phyloP scores from a whole-genome alignment of 306 rosid species.

The Vicia faba region DNA sequence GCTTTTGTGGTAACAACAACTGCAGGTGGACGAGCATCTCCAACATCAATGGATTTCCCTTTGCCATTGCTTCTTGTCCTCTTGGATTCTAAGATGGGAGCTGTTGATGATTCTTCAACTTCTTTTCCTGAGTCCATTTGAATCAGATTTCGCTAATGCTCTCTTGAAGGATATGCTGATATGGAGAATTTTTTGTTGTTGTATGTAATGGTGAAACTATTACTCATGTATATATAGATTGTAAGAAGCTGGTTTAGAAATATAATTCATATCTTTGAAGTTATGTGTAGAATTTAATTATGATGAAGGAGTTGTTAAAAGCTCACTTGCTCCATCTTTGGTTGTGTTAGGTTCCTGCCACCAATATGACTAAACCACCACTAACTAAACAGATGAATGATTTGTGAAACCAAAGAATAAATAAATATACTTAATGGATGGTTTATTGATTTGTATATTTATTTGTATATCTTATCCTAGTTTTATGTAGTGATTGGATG shows the following conservation, averaged over 20 bases:
- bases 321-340: slow-evolving; percentile 52
- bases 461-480: neutral
- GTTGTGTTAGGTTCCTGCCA: slow-evolving; percentile 28
- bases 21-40: slow-evolving; percentile 27
- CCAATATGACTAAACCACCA: slow-evolving; percentile 19
- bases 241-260: slow-evolving; percentile 1
- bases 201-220: slow-evolving; percentile 6
- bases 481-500: slow-evolving; percentile 6
- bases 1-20: slow-evolving; percentile 44
- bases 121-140: slow-evolving; percentile 46
- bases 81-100: slow-evolving; percentile 42
- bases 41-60: slow-evolving; percentile 45
- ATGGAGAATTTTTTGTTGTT: neutral
- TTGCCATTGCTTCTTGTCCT: slow-evolving; percentile 46
- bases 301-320: slow-evolving; percentile 42
- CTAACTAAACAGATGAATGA: slow-evolving; percentile 11
- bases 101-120: slow-evolving; percentile 26
- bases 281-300: too few relatives aligned
- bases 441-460: too few relatives aligned
- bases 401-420: slow-evolving; percentile 9
- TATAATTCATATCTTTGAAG: too few relatives aligned
- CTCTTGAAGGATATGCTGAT: slow-evolving; percentile 19
- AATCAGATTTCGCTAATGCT: slow-evolving; percentile 1
- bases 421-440: too few relatives aligned
- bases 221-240: slow-evolving; percentile 28